These are phyloP conservation scores for Colletotrichum sp. DNA, from an alignment of 2,329 filamentous ascomycete genomes.

Conservation along the genomic window DNA sequence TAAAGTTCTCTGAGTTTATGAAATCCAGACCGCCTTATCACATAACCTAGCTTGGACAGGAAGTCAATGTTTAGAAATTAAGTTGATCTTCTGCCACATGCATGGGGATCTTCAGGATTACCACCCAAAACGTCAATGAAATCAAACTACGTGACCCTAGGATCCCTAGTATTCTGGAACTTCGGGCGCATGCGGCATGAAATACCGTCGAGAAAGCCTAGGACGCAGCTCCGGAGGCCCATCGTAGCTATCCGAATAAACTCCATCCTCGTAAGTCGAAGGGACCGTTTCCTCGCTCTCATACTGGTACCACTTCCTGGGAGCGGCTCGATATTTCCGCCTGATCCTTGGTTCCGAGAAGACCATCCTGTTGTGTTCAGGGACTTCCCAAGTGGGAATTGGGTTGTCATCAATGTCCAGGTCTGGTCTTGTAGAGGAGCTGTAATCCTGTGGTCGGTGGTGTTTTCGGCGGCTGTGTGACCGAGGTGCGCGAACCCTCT, in stretches of 20 bases:
- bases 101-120: background rate
- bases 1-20: background rate
- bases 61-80: too few species aligned
- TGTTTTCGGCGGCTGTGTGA: background rate
- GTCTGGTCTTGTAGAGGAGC: too few species aligned
- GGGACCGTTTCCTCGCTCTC: background rate
- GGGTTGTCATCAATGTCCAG: too few species aligned
- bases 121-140: background rate
- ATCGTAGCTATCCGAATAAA: background rate
- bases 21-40: background rate
- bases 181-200: background rate
- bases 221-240: background rate
- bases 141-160: rapidly evolving
- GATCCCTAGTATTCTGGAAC: background rate
- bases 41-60: background rate
- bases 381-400: too few species aligned
- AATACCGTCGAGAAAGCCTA: rapidly evolving
- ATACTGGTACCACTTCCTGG: background rate
- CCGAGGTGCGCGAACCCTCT: background rate
- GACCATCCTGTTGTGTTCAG: too few species aligned
- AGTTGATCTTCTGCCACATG: too few species aligned
- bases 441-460: too few species aligned
- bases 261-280: background rate
- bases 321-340: too few species aligned
- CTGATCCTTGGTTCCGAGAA: too few species aligned